These are phyloP conservation scores for Lepidium didymum DNA, from an alignment of 345 rosid genomes.

Conservation along the genomic window DNA sequence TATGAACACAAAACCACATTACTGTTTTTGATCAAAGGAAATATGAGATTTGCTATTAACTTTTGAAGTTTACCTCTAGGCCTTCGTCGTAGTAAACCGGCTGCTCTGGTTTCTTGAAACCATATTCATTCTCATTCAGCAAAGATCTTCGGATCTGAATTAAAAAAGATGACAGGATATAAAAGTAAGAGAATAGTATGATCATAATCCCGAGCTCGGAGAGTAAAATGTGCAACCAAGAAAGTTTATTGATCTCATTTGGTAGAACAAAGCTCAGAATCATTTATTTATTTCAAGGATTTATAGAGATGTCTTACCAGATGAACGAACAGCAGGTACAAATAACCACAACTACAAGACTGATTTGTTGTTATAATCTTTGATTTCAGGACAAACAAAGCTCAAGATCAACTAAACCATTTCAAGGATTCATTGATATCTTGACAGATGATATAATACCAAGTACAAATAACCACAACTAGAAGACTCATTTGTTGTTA, in stretches of 20 bases:
- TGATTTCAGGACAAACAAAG: background rate
- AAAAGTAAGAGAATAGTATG: background rate
- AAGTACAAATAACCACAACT: background rate
- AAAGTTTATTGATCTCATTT: background rate
- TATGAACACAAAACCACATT: background rate
- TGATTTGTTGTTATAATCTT: background rate
- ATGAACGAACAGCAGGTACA: background rate
- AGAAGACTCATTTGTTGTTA: background rate
- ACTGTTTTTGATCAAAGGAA: background rate
- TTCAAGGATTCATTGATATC: background rate
- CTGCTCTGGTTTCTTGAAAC: slow-evolving; percentile 58
- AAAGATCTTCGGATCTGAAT: slow-evolving; percentile 64
- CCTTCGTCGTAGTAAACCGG: slow-evolving; percentile 77
- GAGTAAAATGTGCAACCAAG: background rate
- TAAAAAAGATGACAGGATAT: background rate
- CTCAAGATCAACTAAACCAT: background rate
- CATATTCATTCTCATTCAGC: slow-evolving; percentile 69
- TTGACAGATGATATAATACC: background rate
- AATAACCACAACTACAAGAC: background rate
- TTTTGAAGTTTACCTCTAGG: slow-evolving; percentile 35
- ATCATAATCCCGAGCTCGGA: background rate
- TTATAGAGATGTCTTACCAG: background rate
- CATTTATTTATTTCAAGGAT: background rate
- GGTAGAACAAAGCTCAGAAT: background rate
- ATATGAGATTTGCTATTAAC: background rate